Percentiles rank a stretch among this genome's conserved stretches.
Conservation (phyloP, 495 filamentous ascomycete genomes). For the Aspergillus biplanus region DNA sequence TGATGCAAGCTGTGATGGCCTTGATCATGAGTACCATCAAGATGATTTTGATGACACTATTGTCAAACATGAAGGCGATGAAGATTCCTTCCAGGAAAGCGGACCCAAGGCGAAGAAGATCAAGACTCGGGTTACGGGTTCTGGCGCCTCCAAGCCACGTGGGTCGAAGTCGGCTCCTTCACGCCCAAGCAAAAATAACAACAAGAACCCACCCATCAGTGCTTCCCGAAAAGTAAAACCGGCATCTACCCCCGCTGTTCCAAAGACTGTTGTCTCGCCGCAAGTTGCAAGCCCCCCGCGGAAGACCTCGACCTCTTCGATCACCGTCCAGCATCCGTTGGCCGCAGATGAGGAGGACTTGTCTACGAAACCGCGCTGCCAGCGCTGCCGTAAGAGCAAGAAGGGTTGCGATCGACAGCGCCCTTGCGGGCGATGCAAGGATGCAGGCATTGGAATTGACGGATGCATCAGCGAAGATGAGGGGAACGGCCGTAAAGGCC, state of each 20-base stretch:
- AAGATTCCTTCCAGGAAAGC: slow-evolving; percentile 45
- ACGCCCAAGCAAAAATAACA: slow-evolving; percentile 46
- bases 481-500: slow-evolving; percentile 92
- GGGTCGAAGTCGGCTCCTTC: slow-evolving; percentile 40
- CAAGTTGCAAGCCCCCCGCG: slow-evolving; percentile 63
- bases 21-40: slow-evolving; percentile 55
- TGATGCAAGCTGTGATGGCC: slow-evolving; percentile 68
- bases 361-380: slow-evolving; percentile 93
- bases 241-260: slow-evolving; percentile 34
- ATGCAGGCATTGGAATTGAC: slow-evolving; percentile 89
- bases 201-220: slow-evolving; percentile 45
- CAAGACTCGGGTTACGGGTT: slow-evolving; percentile 41
- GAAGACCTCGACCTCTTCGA: slow-evolving; percentile 71
- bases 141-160: slow-evolving; percentile 39
- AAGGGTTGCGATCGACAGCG: slow-evolving; percentile 97
- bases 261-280: slow-evolving; percentile 70
- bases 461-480: slow-evolving; percentile 97
- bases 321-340: slow-evolving; percentile 70
- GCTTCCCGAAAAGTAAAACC: slow-evolving; percentile 62
- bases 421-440: slow-evolving; percentile 91
- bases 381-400: slow-evolving; percentile 98
- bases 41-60: slow-evolving; percentile 64
- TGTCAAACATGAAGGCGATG: slow-evolving; percentile 57
- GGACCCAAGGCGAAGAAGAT: slow-evolving; percentile 50
- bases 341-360: slow-evolving; percentile 86